Conservation (phyloP, 495 filamentous ascomycete genomes). For the Penicillium odoratum region DNA sequence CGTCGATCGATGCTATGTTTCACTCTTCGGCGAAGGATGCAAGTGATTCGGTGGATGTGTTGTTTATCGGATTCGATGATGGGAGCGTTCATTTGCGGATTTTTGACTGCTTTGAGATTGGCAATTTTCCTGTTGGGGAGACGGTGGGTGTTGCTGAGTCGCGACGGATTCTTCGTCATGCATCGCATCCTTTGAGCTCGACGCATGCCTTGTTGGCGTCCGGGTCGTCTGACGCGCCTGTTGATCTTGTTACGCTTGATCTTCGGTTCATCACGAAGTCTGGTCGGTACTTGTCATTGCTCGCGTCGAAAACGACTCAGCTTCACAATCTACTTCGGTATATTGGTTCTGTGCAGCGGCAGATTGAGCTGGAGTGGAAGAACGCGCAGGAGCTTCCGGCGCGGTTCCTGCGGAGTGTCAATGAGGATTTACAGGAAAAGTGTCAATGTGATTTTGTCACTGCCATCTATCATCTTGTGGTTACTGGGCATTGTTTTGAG, state of each 20-base stretch:
- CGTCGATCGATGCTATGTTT: slow-evolving; percentile 32
- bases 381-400: slow-evolving; percentile 76
- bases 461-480: slow-evolving; percentile 80
- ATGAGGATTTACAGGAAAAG: slow-evolving; percentile 61
- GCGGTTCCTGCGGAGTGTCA: slow-evolving; percentile 72
- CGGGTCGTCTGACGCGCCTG: slow-evolving; percentile 16
- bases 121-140: slow-evolving; percentile 54
- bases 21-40: slow-evolving; percentile 52
- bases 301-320: slow-evolving; percentile 83
- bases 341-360: slow-evolving; percentile 69
- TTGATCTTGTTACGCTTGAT: slow-evolving; percentile 75
- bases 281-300: slow-evolving; percentile 73
- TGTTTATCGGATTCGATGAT: slow-evolving; percentile 75
- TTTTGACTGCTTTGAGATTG: slow-evolving; percentile 87
- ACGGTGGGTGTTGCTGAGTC: slow-evolving; percentile 16
- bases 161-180: slow-evolving; percentile 50
- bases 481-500: slow-evolving; percentile 77
- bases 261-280: slow-evolving; percentile 78
- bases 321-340: slow-evolving; percentile 85
- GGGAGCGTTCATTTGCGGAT: slow-evolving; percentile 81
- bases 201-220: slow-evolving; percentile 64
- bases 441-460: slow-evolving; percentile 65
- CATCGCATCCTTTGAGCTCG: slow-evolving; percentile 70
- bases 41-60: slow-evolving; percentile 74
- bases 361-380: slow-evolving; percentile 78